These are phyloP conservation scores for Clathrospora elynae DNA, from an alignment of 2,329 filamentous ascomycete genomes.

Conservation along the genomic window DNA sequence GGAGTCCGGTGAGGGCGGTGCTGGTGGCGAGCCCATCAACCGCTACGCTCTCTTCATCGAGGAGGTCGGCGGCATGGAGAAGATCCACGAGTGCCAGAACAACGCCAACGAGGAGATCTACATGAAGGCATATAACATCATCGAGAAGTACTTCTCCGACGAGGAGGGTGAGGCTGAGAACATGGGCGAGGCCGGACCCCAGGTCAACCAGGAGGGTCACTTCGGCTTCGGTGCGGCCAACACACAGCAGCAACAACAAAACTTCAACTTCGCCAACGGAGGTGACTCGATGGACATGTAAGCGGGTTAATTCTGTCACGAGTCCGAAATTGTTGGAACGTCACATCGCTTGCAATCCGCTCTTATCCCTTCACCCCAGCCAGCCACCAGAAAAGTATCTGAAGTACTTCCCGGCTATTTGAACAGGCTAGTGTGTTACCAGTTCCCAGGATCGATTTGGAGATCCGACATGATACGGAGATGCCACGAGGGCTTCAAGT, in stretches of 20 bases:
- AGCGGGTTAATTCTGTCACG: slow-evolving; percentile 33
- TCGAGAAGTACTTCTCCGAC: slow-evolving; percentile 99
- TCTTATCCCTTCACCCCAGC: slow-evolving; percentile 7
- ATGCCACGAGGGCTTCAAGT: slow-evolving; percentile 22
- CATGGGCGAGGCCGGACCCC: slow-evolving; percentile 78
- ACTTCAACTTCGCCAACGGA: slow-evolving; percentile 91
- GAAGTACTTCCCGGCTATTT: no score
- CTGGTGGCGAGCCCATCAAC: slow-evolving; percentile 76
- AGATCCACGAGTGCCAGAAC: slow-evolving; percentile 99
- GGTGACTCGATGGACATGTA: slow-evolving; percentile 78
- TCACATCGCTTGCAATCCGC: slow-evolving; percentile 10
- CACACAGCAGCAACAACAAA: slow-evolving; percentile 67
- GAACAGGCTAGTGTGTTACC: slow-evolving; percentile 17
- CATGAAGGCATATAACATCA: slow-evolving; percentile 99
- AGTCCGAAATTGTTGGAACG: slow-evolving; percentile 14
- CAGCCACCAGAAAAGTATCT: slow-evolving; percentile 14
- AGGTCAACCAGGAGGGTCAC: slow-evolving; percentile 72
- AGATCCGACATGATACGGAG: slow-evolving; percentile 33
- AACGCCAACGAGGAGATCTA: slow-evolving; percentile 99
- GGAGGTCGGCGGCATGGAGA: slow-evolving; percentile 98
- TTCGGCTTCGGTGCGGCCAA: slow-evolving; percentile 76
- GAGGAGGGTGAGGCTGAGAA: slow-evolving; percentile 81
- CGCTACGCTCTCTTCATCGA: slow-evolving; percentile 97
- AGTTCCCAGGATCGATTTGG: slow-evolving; percentile 19
- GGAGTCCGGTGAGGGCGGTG: slow-evolving; percentile 71